Evolutionary conservation across 2,329 filamentous ascomycete species (phyloP).

Genomic region (Fusarium tupiense): DNA sequence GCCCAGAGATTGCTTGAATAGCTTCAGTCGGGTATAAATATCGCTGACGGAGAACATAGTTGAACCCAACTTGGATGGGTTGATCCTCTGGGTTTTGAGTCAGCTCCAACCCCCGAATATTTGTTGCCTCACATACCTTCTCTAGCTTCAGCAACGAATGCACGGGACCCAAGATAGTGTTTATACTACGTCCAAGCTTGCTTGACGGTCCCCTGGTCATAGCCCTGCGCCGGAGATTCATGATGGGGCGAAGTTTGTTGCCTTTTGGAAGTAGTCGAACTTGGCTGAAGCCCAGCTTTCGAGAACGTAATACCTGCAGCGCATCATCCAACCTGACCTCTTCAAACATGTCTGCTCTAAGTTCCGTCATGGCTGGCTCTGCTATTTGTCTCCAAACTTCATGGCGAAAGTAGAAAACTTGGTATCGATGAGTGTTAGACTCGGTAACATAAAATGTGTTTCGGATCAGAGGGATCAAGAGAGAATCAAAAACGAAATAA

Average conservation of each 20-base stretch:
- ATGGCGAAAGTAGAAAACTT: conserved; percentile 92
- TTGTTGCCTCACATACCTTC: conserved; percentile 62
- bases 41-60: conserved; percentile 84
- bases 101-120: conserved; percentile 5
- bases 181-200: conserved; percentile 56
- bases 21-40: conserved; percentile 77
- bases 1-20: conserved; percentile 68
- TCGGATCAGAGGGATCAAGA: conserved; percentile 86
- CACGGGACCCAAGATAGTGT: conserved; percentile 71
- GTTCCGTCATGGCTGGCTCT: conserved; percentile 72
- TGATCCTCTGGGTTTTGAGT: conserved; percentile 47
- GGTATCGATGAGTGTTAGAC: conserved; percentile 80
- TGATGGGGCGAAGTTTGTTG: conserved; percentile 80
- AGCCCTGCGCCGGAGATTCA: conserved; percentile 79
- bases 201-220: conserved; percentile 72
- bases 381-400: conserved; percentile 86
- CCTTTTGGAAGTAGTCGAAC: conserved; percentile 86
- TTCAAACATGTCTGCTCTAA: conserved; percentile 82
- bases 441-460: conserved; percentile 96
- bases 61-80: conserved; percentile 75
- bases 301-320: conserved; percentile 65
- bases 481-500: conserved; percentile 92
- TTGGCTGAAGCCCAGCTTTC: conserved; percentile 78
- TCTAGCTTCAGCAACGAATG: conserved; percentile 83
- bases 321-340: conserved; percentile 72